Conservation (phyloP, 108 stramenopile species). For the Discostella stelligeroides region DNA sequence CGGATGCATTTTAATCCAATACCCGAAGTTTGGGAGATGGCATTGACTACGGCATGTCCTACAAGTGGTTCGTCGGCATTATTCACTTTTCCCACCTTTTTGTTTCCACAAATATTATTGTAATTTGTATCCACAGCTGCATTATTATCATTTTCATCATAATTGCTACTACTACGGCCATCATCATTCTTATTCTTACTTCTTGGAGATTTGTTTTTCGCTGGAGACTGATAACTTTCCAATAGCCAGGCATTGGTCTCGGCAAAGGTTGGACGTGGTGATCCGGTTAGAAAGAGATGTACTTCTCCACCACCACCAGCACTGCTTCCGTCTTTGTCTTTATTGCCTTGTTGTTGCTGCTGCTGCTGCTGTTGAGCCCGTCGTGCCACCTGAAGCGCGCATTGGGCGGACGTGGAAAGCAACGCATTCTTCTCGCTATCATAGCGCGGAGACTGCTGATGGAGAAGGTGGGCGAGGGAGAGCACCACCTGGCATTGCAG, state of each 20-base stretch:
- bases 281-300: slow-evolving; percentile 38
- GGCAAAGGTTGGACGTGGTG: slow-evolving; percentile 46
- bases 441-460: slow-evolving; percentile 28
- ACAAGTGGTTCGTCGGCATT: slow-evolving; percentile 34
- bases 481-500: slow-evolving; percentile 20
- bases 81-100: not conserved
- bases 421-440: slow-evolving; percentile 33
- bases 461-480: slow-evolving; percentile 38
- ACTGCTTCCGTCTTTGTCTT: not conserved
- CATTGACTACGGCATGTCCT: slow-evolving; percentile 41
- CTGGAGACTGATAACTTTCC: slow-evolving; percentile 27
- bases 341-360: too few species aligned
- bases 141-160: not conserved
- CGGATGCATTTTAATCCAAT: slow-evolving; percentile 31
- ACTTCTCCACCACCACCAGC: slow-evolving; percentile 16
- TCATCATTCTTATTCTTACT: too few species aligned
- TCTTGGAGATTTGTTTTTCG: not conserved
- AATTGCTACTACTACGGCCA: too few species aligned
- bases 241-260: slow-evolving; percentile 53
- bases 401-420: slow-evolving; percentile 12
- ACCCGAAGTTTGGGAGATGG: slow-evolving; percentile 27
- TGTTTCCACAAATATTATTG: too few species aligned
- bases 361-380: too few species aligned
- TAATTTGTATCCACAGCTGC: not conserved
- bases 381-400: not conserved